Conservation (phyloP, 2,329 filamentous ascomycete genomes). For the Hyphodiscus sp. region DNA sequence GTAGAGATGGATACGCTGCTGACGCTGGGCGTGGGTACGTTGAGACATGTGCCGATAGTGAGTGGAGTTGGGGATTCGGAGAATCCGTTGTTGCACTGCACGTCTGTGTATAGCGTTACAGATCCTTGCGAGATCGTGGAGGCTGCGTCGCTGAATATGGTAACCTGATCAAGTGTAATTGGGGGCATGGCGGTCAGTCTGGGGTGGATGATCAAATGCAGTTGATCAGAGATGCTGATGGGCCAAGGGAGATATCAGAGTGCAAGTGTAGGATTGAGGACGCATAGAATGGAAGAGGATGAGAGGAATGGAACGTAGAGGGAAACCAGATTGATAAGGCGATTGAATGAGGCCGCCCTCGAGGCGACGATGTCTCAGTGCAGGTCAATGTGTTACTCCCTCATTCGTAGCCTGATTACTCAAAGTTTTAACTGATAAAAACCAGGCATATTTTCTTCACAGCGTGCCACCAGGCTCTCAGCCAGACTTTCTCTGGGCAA, state of each 20-base stretch:
- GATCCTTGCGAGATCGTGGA: background rate
- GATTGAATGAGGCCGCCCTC: background rate
- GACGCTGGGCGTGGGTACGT: background rate
- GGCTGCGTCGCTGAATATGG: background rate
- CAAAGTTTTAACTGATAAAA: background rate
- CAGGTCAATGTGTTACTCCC: background rate
- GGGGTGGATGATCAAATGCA: background rate
- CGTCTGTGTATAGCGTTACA: background rate
- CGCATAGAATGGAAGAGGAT: too few relatives aligned
- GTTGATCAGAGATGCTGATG: too few relatives aligned
- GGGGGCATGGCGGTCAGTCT: background rate
- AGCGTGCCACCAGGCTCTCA: too few relatives aligned
- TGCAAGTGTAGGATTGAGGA: too few relatives aligned
- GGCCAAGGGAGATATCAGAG: too few relatives aligned
- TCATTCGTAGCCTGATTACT: background rate
- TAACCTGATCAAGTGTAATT: background rate
- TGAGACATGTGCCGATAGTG: background rate
- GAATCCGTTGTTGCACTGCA: background rate
- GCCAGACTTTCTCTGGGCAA: too few relatives aligned
- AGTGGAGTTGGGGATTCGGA: background rate
- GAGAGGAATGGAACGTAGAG: too few relatives aligned
- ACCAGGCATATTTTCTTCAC: background rate
- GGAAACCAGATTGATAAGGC: background rate
- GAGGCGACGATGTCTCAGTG: background rate
- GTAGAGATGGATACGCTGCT: background rate